Evolutionary conservation across 2,329 filamentous ascomycete species (phyloP).

Genomic region (Aureobasidium zeae): DNA sequence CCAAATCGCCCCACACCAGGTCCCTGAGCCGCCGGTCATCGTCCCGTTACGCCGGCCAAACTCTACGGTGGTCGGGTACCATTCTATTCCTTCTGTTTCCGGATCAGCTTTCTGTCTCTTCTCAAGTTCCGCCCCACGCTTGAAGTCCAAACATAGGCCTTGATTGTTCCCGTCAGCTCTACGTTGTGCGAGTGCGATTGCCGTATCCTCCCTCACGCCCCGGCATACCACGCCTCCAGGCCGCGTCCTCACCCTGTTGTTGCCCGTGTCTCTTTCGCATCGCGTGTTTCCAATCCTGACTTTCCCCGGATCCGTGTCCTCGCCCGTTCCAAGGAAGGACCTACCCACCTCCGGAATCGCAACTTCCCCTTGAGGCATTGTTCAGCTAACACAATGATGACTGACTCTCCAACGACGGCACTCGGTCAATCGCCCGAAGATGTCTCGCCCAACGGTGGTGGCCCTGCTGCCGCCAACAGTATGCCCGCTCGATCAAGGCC

Average conservation of each 20-base stretch:
- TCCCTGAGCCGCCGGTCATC: slow-evolving; percentile 10
- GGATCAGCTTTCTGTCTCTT: slow-evolving; percentile 7
- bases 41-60: slow-evolving; percentile 14
- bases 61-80: slow-evolving; percentile 14
- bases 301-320: not conserved
- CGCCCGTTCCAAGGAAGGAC: not conserved
- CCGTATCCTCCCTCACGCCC: not conserved
- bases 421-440: slow-evolving; percentile 1
- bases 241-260: not conserved
- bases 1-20: not conserved
- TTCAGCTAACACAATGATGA: not conserved
- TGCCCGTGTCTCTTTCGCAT: not conserved
- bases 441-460: slow-evolving; percentile 1
- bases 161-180: slow-evolving; percentile 1
- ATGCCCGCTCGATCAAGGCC: not conserved
- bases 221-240: slow-evolving; percentile 1
- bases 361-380: no score
- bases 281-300: not conserved
- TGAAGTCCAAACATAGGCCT: slow-evolving; percentile 11
- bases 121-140: slow-evolving; percentile 10
- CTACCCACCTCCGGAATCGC: not conserved
- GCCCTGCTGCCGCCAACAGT: slow-evolving; percentile 3
- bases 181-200: not conserved
- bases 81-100: slow-evolving; percentile 10
- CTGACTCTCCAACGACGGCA: not conserved